A percentile compares a stretch with the other conserved stretches of the same genome.
phyloP scores from a whole-genome alignment of 176 grass and related monocot species.

The Alopecurus myosuroides region DNA sequence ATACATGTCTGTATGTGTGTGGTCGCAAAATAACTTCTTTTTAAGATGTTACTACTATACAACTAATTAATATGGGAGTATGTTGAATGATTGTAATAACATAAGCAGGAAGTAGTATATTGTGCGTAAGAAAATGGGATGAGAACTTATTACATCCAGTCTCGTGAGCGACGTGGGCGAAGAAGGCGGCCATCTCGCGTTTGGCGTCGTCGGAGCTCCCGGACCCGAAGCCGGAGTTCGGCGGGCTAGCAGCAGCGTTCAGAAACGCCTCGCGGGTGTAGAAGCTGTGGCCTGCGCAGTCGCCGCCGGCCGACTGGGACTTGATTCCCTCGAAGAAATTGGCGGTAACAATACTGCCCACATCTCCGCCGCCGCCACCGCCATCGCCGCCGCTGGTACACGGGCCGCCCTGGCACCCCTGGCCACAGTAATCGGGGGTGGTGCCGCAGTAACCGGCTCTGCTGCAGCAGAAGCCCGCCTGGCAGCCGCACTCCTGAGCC shows the following conservation, averaged over 20 bases:
- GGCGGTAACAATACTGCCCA: not conserved
- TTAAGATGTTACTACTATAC: no score
- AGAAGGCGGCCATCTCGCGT: slow-evolving; percentile 65
- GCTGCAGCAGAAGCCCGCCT: slow-evolving; percentile 35
- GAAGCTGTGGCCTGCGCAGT: slow-evolving; percentile 47
- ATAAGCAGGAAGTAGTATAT: no score
- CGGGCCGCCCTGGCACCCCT: slow-evolving; percentile 5
- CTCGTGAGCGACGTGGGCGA: no score
- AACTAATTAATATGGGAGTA: no score
- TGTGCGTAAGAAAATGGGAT: no score
- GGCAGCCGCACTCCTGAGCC: slow-evolving; percentile 35
- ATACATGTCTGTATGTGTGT: no score
- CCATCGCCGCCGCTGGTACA: not conserved
- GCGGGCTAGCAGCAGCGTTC: not conserved
- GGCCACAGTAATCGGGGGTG: slow-evolving; percentile 7
- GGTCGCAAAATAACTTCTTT: no score
- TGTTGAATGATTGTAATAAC: no score
- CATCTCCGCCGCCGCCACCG: not conserved
- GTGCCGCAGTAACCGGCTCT: slow-evolving; percentile 24
- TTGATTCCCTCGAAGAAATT: slow-evolving; percentile 49
- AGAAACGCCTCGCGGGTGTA: slow-evolving; percentile 61
- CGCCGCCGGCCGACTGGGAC: slow-evolving; percentile 4
- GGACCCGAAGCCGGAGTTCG: slow-evolving; percentile 38
- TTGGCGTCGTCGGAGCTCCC: slow-evolving; percentile 31
- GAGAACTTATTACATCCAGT: slow-evolving; percentile 50